Evolutionary conservation across 2,329 filamentous ascomycete genomes (phyloP), one percentile per base, ranked within the genome.

Genomic region (Hymenoscyphus fraxineus): DNA sequence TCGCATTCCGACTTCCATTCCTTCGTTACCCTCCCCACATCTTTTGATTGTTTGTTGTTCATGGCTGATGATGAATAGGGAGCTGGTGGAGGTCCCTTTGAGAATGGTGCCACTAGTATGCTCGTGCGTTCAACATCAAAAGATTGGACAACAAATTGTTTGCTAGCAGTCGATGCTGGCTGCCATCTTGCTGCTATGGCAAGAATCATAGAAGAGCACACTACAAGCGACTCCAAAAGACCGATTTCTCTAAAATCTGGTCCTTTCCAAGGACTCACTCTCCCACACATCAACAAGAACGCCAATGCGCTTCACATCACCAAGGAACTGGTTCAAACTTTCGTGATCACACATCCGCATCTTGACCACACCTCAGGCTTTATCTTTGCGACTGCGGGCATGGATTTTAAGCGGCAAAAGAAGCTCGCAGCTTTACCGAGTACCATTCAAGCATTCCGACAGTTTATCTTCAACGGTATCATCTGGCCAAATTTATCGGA

Each of bases 401-500:
- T 96, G 22, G 89, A 92, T 38, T 91, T 90, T 38, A 86, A 89
- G 1, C 86, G 88, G 35, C 92, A 93, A 0, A 99, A 98, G 77
- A 87, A 90, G 31, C 81, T 99, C 15, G 93, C 94, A 1, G 94
- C 91, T 0, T 80, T 98, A 3, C 92, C 93, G 0, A 89, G 87
- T 35, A 96, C 94, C n/a, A 93, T 99, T 60, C 84, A 92, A 57
- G 93, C 94, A 0, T 88, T 99, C 77, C 98, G 97, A 76, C 87
- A 83, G 0, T 93, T 99, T 77, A 92, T 99, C 65, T 99, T 99
- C 81, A 99, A 99, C 78, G 96, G 97, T 73, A 81, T 97, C 64
- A 96, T 98, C 62, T 99, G 95, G 95, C 95, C 95, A 0, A 99
- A 99, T 71, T 80, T 99, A 47, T 96, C 92, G 0, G 94, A 99